These are phyloP conservation scores for Alloteropsis semialata DNA, from an alignment of 176 grass and related monocot genomes.

Conservation along the genomic window DNA sequence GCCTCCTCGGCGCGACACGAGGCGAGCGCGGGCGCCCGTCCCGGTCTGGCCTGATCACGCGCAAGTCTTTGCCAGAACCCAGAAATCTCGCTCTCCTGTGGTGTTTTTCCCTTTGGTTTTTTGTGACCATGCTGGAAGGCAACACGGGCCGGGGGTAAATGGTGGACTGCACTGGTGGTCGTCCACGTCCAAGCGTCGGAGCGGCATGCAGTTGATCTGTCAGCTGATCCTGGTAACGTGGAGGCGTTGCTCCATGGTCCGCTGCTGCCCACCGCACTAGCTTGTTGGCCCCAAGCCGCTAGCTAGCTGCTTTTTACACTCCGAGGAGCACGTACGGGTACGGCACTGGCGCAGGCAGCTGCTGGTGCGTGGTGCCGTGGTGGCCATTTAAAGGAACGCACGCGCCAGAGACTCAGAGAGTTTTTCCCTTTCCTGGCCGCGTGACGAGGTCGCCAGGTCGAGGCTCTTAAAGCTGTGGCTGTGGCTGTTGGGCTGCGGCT, in stretches of 20 bases:
- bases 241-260: background rate
- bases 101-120: background rate
- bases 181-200: background rate
- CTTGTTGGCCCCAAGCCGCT: background rate
- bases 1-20: background rate
- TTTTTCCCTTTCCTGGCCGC: slow-evolving; percentile 5
- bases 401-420: background rate
- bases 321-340: background rate
- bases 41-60: background rate
- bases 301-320: background rate
- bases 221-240: background rate
- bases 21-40: background rate
- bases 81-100: background rate
- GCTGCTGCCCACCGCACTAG: too few species aligned
- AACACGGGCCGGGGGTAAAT: too few species aligned
- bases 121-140: background rate
- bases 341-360: too few species aligned
- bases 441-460: background rate
- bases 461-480: background rate
- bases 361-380: background rate
- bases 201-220: background rate
- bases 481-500: too few species aligned
- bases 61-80: background rate
- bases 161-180: too few species aligned
- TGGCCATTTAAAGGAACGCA: slow-evolving; percentile 10